Percentiles rank a stretch among this genome's conserved stretches.
Conservation (phyloP, 2,329 filamentous ascomycete genomes). For the Chrysosporium keratinophilum region DNA sequence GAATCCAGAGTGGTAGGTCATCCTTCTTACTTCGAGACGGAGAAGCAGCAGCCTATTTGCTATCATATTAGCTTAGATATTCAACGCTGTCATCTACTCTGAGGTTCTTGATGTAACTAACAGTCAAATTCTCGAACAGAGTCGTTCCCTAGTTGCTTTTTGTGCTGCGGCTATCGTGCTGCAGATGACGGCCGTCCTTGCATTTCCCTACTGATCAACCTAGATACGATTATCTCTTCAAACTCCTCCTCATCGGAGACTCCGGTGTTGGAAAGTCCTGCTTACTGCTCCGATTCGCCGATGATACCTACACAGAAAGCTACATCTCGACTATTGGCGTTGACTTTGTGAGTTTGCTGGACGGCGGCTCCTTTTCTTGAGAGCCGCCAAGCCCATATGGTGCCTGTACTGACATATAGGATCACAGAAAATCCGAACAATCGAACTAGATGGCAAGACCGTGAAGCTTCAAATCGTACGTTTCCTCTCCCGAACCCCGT, state of each 20-base stretch:
- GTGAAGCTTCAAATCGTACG: constrained; percentile 98
- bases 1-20: constrained; percentile 42
- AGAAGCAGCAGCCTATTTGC: constrained; percentile 4
- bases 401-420: constrained; percentile 8
- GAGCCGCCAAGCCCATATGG: neutral
- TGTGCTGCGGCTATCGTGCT: neutral
- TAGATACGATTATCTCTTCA: constrained; percentile 99
- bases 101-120: neutral
- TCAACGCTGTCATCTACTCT: neutral
- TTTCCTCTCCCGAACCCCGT: constrained; percentile 21
- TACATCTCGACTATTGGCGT: constrained; percentile 99
- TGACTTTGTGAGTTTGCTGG: constrained; percentile 70
- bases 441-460: constrained; percentile 98
- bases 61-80: neutral
- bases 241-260: constrained; percentile 99
- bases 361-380: neutral
- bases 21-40: neutral
- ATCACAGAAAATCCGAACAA: constrained; percentile 92
- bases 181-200: neutral
- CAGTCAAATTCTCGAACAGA: neutral
- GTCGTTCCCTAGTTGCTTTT: neutral
- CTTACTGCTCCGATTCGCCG: constrained; percentile 91
- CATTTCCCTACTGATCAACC: constrained; percentile 4
- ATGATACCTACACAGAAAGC: constrained; percentile 98
- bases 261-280: constrained; percentile 99